These are phyloP conservation scores for Saturnispora quitensis DNA, from an alignment of 805 yeast species.

Conservation along the genomic window DNA sequence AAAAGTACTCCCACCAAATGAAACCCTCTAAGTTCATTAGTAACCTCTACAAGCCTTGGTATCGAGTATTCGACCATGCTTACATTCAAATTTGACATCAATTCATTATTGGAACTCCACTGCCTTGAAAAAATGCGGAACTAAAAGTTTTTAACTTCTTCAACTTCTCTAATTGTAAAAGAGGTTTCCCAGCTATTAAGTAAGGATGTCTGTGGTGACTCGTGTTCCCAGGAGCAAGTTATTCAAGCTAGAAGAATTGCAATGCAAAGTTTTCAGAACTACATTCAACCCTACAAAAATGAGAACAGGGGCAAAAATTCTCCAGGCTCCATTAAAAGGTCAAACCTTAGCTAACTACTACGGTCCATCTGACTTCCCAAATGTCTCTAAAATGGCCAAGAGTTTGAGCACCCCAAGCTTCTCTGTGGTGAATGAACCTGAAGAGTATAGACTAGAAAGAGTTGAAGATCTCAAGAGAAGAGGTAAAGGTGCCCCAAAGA, in stretches of 20 bases:
- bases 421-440: constrained; percentile 56
- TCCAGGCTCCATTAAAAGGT: constrained; percentile 63
- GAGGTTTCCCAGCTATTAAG: not conserved
- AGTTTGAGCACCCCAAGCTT: constrained; percentile 21
- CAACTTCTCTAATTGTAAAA: not conserved
- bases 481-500: constrained; percentile 84
- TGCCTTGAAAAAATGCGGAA: constrained; percentile 1
- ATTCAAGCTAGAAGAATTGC: constrained; percentile 46
- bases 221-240: constrained; percentile 32
- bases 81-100: not conserved
- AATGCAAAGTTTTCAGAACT: constrained; percentile 60
- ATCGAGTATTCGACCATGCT: not conserved
- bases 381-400: constrained; percentile 31
- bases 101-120: not conserved
- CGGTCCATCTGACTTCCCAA: constrained; percentile 64
- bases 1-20: constrained; percentile 43
- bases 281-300: constrained; percentile 55
- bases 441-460: constrained; percentile 58
- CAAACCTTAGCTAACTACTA: constrained; percentile 62
- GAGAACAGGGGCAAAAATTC: constrained; percentile 67
- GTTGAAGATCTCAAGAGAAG: constrained; percentile 64
- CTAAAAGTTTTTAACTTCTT: constrained; percentile 4
- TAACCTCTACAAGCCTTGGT: constrained; percentile 4
- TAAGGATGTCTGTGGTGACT: constrained; percentile 14
- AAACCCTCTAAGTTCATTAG: constrained; percentile 33